Evolutionary conservation across 1,139 yeast species (phyloP), one percentile per base, ranked within the genome.

Genomic region (Magnusiomyces paraingens): DNA sequence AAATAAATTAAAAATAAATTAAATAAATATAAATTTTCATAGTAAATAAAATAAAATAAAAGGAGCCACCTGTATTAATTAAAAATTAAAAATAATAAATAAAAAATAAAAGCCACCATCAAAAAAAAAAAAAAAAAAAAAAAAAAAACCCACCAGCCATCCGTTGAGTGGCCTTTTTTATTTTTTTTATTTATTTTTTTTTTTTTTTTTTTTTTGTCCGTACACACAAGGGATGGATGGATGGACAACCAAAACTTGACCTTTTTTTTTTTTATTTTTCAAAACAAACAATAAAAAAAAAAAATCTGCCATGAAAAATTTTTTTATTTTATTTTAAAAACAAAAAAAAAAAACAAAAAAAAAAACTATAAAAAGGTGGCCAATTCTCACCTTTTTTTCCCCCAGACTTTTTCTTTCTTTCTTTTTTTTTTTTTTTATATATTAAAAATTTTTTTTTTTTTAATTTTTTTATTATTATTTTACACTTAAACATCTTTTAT

Each of bases 341-440:
- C 11, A 35, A 35, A 35, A 35, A 10, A 10, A 10, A 5, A n/a
- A 17, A 4, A 3, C 5, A n/a, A 4, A 38, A 38, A n/a, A 38
- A 5, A 18, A 20, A 21, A 26, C 20, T 47, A 47, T 47, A 39
- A 20, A 38, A 20, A 38, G 36, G 17, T 38, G 41, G 18, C 20
- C 49, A n/a, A n/a, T 40, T 44, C 46, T 47, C 43, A 26, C 50
- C 29, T 43, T 14, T 50, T 45, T 26, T 43, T 42, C 17, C 47
- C 38, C 46, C 36, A 48, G 22, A 26, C 46, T 36, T 12, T 43
- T 39, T 21, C 14, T 38, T 35, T 22, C 26, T 8, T 43, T 22
- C 17, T 43, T 39, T 21, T 17, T 38, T 35, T 22, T 39, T 8
- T 43, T 22, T 15, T 38, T 10, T 39, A 21, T 18, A n/a, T 42